Evolutionary conservation across 495 filamentous ascomycete genomes (phyloP), one percentile per base, ranked within the genome.

Genomic region (Lindgomyces ingoldianus): DNA sequence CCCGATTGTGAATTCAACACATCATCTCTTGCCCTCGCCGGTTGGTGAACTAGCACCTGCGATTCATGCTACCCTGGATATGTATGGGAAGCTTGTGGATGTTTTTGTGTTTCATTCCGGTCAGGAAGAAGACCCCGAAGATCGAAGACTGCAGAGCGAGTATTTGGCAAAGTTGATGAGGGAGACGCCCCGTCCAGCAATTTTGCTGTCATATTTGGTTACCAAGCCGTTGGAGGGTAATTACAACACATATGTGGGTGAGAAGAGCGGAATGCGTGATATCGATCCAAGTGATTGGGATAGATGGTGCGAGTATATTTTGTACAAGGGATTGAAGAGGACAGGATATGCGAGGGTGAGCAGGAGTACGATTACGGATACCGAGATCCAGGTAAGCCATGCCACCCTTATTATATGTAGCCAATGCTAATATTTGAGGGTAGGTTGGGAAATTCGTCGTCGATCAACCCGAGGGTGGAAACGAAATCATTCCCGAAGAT

Each of bases 31-130:
- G 8, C 95, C 95, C 48, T 92, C 88, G 2, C 95, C 95, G 0
- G 91, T 90, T 8, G 95, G 95, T 59, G 95, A 99, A 74, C 83
- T 99, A 27, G 95, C 95, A 4, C 95, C 95, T 4, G 94, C 95
- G 29, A 97, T 99, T 66, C 87, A 97, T 67, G 95, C 95, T 14
- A 97, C 93, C 1, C 81, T 99, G 18, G 91, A 98, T 72, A 85
- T 89, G 66, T 97, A 99, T 73, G 95, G 91, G 25, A 86, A 91
- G 73, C 77, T 89, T 68, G 82, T 98, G 33, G 95, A 99, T 68
- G 90, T 98, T 4, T 89, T 97, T 57, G 94, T 99, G 55, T 99
- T 99, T 85, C 95, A 99, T 78, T 98, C 94, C 12, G 95, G 95
- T 19, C 95, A 99, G 73, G 95, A 99, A 75, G 95, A 99, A 74